phyloP scores from a whole-genome alignment of 1,284 basidiomycete genomes.

The Austroboletus niveus region DNA sequence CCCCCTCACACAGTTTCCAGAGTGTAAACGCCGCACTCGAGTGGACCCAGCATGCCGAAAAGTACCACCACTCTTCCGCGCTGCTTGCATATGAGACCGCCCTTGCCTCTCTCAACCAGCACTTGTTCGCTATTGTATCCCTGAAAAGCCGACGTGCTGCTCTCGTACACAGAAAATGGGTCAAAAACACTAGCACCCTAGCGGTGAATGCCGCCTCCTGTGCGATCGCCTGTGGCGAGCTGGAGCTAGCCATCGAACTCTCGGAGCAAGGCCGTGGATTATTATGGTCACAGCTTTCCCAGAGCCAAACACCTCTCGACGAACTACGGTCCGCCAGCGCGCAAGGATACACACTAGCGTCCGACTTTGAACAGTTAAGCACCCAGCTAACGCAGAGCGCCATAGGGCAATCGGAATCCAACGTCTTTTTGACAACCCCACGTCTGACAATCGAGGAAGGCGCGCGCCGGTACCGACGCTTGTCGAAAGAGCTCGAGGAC shows the following conservation, averaged over 20 bases:
- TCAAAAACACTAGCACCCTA: conserved; percentile 1
- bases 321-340: conserved; percentile 14
- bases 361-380: conserved; percentile 24
- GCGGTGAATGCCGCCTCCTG: conserved; percentile 28
- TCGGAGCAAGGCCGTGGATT: conserved; percentile 31
- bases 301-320: conserved; percentile 24
- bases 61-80: conserved; percentile 17
- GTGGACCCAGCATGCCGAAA: conserved; percentile 14
- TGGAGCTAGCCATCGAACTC: conserved; percentile 25
- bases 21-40: conserved; percentile 10
- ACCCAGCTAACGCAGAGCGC: conserved; percentile 13
- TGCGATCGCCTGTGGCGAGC: conserved; percentile 18
- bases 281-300: conserved; percentile 28
- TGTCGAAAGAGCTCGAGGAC: conserved; percentile 18
- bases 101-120: conserved; percentile 17
- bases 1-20: neutral
- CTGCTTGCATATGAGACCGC: conserved; percentile 23
- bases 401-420: neutral
- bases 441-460: conserved; percentile 14
- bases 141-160: conserved; percentile 14
- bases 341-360: conserved; percentile 19
- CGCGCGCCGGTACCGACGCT: conserved; percentile 14
- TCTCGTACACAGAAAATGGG: conserved; percentile 3
- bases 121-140: conserved; percentile 20
- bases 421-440: neutral